Evolutionary conservation across 768 basidiomycete species (phyloP), one percentile per base, ranked within the genome.

Genomic region (Phylloporus sp.): DNA sequence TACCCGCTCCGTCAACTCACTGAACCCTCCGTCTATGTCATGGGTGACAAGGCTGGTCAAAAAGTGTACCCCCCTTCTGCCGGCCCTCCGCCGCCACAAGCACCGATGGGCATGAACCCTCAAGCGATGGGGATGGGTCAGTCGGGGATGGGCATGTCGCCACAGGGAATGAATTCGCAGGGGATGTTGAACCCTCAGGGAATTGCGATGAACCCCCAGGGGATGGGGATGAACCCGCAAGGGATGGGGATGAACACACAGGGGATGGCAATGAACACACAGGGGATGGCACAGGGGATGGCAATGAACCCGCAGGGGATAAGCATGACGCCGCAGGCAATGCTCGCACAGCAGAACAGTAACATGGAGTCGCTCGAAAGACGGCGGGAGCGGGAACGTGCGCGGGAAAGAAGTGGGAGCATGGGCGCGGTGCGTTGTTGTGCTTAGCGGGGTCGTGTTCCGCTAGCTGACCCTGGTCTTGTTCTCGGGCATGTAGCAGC

Each of bases 301-400:
- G 65, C 62, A 8, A 61, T 60, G 54, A 58, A 46, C n/a, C 45
- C 58, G 3, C 60, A 61, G 20, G 58, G 58, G 8, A 62, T 63
- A 32, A 53, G 56, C 16, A 72, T 74, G 69, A 54, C 61, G 53
- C 72, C 53, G 15, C 84, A 86, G 56, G 85, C 81, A 0, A 79
- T 87, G 79, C 68, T 91, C 0, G 82, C 81, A 8, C 86, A 87
- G 61, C 87, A 88, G 59, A 89, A 84, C 54, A 80, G 54, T 52
- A 80, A 75, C 29, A 86, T 90, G 84, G 87, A 86, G 55, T 76
- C 81, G 27, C 57, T 90, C 36, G 89, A 91, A 53, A 73, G 85
- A 50, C 65, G 76, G 36, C 72, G 81, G 51, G 84, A 84, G 49
- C 71, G 84, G 13, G 86, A 86, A 55, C 72, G 84, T 41, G 62